Evolutionary conservation across 129 eudicot species (phyloP).

Genomic region (Ambrosia artemisiifolia): DNA sequence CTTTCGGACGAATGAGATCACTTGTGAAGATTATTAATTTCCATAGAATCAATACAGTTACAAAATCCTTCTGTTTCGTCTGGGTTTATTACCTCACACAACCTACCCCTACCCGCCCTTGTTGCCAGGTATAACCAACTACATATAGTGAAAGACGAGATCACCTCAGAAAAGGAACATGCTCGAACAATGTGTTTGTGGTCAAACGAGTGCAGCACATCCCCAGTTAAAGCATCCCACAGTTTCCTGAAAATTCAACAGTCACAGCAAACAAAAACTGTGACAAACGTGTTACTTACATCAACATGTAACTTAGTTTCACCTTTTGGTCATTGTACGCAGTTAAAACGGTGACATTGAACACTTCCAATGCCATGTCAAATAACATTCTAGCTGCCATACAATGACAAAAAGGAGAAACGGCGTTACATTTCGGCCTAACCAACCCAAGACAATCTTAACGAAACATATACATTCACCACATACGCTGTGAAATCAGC

Average conservation of each 20-base stretch:
- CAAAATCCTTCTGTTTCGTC: neutral
- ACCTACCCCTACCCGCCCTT: neutral
- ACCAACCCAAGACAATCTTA: neutral
- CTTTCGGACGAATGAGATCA: neutral
- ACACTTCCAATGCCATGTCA: neutral
- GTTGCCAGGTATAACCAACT: neutral
- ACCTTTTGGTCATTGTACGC: neutral
- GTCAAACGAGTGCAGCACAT: slow-evolving; percentile 66
- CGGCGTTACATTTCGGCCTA: neutral
- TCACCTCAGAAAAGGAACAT: slow-evolving; percentile 76
- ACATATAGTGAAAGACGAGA: neutral
- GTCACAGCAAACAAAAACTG: neutral
- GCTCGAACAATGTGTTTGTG: slow-evolving; percentile 86
- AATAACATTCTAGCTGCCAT: neutral
- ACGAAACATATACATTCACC: neutral
- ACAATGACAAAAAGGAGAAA: too few relatives aligned
- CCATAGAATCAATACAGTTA: neutral
- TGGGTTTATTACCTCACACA: neutral
- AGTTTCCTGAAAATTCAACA: slow-evolving; percentile 42
- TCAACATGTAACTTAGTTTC: neutral
- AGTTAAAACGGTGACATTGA: neutral
- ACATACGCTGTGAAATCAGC: slow-evolving; percentile 86
- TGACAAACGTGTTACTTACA: neutral
- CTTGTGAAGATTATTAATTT: neutral
- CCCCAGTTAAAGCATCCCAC: slow-evolving; percentile 83